Percentiles rank a stretch among this genome's conserved stretches.
Evolutionary conservation across 495 filamentous ascomycete species (phyloP).

Genomic region (Penicillium silybi): DNA sequence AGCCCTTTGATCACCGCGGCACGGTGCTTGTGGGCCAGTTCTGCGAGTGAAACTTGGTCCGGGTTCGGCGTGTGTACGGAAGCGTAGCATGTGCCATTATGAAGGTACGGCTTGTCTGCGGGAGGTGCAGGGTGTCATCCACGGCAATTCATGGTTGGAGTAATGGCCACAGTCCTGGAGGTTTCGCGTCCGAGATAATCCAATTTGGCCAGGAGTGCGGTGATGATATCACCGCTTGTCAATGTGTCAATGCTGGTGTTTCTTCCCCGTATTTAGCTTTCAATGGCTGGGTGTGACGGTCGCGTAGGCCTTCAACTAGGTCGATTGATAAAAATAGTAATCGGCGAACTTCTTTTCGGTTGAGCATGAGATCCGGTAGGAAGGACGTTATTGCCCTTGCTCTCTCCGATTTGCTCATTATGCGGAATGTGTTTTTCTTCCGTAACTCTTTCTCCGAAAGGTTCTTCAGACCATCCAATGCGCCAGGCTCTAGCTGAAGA

Average conservation of each 20-base stretch:
- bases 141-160: background rate
- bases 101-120: background rate
- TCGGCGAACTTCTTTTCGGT: background rate
- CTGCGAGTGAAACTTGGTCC: background rate
- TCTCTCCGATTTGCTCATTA: background rate
- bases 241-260: background rate
- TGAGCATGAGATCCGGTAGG: background rate
- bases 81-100: background rate
- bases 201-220: background rate
- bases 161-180: background rate
- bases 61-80: background rate
- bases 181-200: background rate
- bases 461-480: background rate
- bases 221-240: background rate
- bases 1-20: background rate
- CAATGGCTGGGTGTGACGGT: background rate
- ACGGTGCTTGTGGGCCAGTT: background rate
- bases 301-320: background rate
- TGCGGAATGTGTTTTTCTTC: background rate
- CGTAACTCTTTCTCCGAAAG: background rate
- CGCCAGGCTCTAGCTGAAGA: background rate
- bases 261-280: background rate
- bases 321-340: background rate
- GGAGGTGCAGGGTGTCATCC: constrained; percentile 1
- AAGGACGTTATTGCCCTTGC: background rate